Evolutionary conservation across 2,329 filamentous ascomycete genomes (phyloP), one percentile per base, ranked within the genome.

Genomic region (Conoideocrella luteorostrata): DNA sequence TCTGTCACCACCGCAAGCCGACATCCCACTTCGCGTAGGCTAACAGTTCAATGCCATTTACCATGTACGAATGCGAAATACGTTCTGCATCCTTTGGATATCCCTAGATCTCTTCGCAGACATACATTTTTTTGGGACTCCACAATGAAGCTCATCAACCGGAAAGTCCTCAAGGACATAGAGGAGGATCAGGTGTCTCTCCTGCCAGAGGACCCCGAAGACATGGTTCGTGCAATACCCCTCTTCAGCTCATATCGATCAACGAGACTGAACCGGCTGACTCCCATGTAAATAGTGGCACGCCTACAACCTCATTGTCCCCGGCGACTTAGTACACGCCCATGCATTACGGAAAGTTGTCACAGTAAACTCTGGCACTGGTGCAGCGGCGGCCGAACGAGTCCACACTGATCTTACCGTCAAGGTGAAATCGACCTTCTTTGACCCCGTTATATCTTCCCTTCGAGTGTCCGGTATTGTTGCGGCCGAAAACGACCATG

Each of bases 361-460:
- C 29, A 65, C 70, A 44, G 62, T 67, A n/a, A 66, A 71, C 48
- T 65, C 66, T 3, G 74, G 74, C 44, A 69, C 67, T 12, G 74
- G 74, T 37, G 70, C 71, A 39, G 69, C 67, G 4, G 52, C 57
- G 13, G 69, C 73, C 17, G 68, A 75, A 50, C 69, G 74, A 42
- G 70, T 78, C n/a, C 74, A 76, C 56, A 74, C 71, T n/a, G 67
- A 76, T 42, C 68, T 80, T n/a, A 71, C 72, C 22, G 70, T 80
- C 59, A 65, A 68, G 26, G 75, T 80, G 50, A 75, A 72, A 50
- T 72, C 71, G 20, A 77, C 75, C 44, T 77, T 75, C 56, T 81
- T 79, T 61, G 75, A 80, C 54, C 73, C 77, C 21, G 65, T 66
- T 46, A 67, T 73, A 39, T 76, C 74, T 32, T 66, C 71, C 36